Conservation (phyloP, 495 filamentous ascomycete species). For the Lichina pygmaea region DNA sequence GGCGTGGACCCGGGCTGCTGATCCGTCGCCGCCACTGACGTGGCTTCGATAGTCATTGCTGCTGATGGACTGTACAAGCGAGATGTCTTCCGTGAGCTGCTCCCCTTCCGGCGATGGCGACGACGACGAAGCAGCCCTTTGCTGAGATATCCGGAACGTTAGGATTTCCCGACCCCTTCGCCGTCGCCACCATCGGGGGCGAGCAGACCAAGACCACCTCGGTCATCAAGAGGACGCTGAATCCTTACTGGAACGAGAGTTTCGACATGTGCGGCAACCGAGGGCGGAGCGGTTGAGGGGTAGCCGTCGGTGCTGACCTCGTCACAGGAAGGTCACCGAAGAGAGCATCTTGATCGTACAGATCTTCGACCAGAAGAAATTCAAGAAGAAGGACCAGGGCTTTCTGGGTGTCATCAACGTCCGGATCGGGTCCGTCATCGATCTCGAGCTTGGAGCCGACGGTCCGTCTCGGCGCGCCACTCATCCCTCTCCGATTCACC, state of each 20-base stretch:
- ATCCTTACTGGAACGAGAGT: slow-evolving; percentile 97
- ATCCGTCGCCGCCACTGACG: no score
- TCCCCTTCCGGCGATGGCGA: background rate
- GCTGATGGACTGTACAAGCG: slow-evolving; percentile 96
- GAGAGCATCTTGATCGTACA: slow-evolving; percentile 93
- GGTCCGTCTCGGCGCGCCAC: slow-evolving; percentile 22
- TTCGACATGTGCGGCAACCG: slow-evolving; percentile 58
- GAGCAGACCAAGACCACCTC: slow-evolving; percentile 90
- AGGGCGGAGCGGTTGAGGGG: background rate
- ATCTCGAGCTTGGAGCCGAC: slow-evolving; percentile 68
- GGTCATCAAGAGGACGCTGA: slow-evolving; percentile 89
- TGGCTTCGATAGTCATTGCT: slow-evolving; percentile 48
- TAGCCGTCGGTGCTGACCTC: background rate
- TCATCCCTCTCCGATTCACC: background rate
- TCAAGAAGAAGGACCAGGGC: slow-evolving; percentile 99
- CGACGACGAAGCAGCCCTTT: no score
- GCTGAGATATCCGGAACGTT: slow-evolving; percentile 1
- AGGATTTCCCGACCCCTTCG: slow-evolving; percentile 96
- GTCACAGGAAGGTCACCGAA: slow-evolving; percentile 49
- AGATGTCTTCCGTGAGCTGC: slow-evolving; percentile 79
- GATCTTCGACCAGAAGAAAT: slow-evolving; percentile 99
- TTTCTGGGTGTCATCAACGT: slow-evolving; percentile 97
- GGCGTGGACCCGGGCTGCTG: slow-evolving; percentile 6
- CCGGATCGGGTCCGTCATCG: slow-evolving; percentile 75
- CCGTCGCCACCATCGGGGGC: slow-evolving; percentile 83